Evolutionary conservation across 2,329 filamentous ascomycete species (phyloP).

Genomic region (Fusarium oligoseptatum): DNA sequence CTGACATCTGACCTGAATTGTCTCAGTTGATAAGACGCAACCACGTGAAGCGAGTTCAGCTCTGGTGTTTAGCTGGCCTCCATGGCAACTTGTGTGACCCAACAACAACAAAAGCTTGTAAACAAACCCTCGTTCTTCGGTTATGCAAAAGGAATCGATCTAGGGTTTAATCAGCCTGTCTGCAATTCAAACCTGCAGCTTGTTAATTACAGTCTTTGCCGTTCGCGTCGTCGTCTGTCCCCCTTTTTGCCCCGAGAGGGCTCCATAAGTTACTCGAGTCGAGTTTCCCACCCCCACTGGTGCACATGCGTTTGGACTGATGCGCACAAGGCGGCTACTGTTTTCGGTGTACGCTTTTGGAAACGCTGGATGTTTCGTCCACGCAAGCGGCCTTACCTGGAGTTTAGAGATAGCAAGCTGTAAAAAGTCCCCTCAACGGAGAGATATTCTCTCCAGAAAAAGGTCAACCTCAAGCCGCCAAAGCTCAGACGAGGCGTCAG

Average conservation of each 20-base stretch:
- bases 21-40: background rate
- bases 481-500: background rate
- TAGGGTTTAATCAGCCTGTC: background rate
- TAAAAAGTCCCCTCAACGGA: background rate
- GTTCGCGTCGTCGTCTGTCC: constrained; percentile 1
- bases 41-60: background rate
- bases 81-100: background rate
- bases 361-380: background rate
- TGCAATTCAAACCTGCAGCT: constrained; percentile 10
- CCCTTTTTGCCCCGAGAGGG: constrained; percentile 19
- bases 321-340: constrained; percentile 13
- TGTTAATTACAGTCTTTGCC: constrained; percentile 19
- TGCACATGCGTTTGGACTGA: constrained; percentile 1
- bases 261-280: constrained; percentile 2
- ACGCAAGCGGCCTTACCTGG: background rate
- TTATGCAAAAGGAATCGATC: background rate
- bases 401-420: background rate
- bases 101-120: background rate
- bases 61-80: background rate
- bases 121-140: background rate
- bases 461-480: background rate
- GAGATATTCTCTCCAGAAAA: background rate
- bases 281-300: constrained; percentile 17
- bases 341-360: background rate
- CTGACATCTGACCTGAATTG: background rate